Evolutionary conservation across 179 eudicot species (phyloP), one percentile per base, ranked within the genome.

Genomic region (Silene noctiflora): DNA sequence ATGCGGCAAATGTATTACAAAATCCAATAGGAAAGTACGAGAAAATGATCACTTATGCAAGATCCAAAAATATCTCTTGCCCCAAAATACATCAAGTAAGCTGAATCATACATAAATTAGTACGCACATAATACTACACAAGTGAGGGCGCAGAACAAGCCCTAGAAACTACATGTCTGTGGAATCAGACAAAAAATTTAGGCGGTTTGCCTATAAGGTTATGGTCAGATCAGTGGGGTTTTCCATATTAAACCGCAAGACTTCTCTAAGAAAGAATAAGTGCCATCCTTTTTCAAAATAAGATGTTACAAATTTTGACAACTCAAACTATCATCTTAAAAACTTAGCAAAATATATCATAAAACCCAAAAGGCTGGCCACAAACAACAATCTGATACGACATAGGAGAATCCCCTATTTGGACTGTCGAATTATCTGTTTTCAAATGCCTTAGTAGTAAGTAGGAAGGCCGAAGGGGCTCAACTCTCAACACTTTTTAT

Each of bases 151-250:
- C 68, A 16, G 10, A 6, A 9, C 51, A 67, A 17, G 51, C 70
- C 70, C 35, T 67, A 67, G 22, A 67, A 67, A 35, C 25, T 33
- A 33, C 70, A 67, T 67, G 39, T 31, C n/a, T n/a, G n/a, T 17
- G 20, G 48, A 62, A 44, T 44, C 51, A 44, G 51, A 44, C 51
- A 44, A 10, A 44, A 44, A 44, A 13, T 44, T 9, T 44, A 10
- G 13, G 51, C 51, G 1, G 51, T 44, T 44, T 44, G 51, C 51
- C 51, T 44, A 44, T 44, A 44, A 2, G 51, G 51, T 44, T 44
- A 44, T 44, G 51, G 51, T 44, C 51, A 44, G 51, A 44, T 44
- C 51, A 11, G 51, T 10, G 51, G 51, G 51, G 51, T 44, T 9
- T 44, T 44, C 7, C 11, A 44, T 44, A 44, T 44, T 44, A 44